phyloP scores from a whole-genome alignment of 805 yeast genomes.

The Myxozyma udenii region DNA sequence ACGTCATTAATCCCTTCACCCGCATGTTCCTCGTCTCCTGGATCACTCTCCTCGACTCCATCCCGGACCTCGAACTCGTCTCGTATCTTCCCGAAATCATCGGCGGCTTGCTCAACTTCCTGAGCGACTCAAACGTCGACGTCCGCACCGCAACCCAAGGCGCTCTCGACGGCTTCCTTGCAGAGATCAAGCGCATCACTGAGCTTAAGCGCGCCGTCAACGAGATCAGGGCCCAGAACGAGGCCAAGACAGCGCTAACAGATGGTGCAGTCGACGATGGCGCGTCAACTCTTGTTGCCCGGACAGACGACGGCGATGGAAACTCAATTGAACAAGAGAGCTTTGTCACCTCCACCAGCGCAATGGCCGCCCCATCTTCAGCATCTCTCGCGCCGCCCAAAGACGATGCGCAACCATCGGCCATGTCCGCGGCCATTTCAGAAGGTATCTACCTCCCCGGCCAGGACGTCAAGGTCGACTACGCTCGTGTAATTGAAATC shows the following conservation, averaged over 20 bases:
- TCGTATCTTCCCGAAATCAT: constrained; percentile 85
- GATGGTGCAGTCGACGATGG: constrained; percentile 33
- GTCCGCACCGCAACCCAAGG: constrained; percentile 82
- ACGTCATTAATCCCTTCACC: constrained; percentile 88
- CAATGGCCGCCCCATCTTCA: background rate
- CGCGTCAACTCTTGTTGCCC: constrained; percentile 5
- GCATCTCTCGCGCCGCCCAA: background rate
- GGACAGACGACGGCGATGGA: constrained; percentile 33
- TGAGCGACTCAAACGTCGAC: constrained; percentile 81
- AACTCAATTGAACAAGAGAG: constrained; percentile 27
- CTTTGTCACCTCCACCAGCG: constrained; percentile 7
- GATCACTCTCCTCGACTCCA: constrained; percentile 87
- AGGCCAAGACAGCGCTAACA: background rate
- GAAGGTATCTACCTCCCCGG: constrained; percentile 65
- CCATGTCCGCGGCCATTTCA: constrained; percentile 33
- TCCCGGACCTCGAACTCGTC: constrained; percentile 85
- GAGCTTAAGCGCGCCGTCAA: constrained; percentile 51
- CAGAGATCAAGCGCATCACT: constrained; percentile 74
- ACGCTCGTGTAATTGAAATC: constrained; percentile 74
- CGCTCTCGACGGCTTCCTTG: constrained; percentile 67
- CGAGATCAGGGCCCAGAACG: constrained; percentile 10
- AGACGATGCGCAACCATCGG: background rate
- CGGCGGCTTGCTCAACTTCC: constrained; percentile 74
- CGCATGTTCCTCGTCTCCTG: constrained; percentile 89
- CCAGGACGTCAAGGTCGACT: constrained; percentile 80